A percentile compares a stretch with the other conserved stretches of the same genome.
These are phyloP conservation scores for Cicer cuneatum DNA, from an alignment of 306 rosid genomes.

Conservation along the genomic window DNA sequence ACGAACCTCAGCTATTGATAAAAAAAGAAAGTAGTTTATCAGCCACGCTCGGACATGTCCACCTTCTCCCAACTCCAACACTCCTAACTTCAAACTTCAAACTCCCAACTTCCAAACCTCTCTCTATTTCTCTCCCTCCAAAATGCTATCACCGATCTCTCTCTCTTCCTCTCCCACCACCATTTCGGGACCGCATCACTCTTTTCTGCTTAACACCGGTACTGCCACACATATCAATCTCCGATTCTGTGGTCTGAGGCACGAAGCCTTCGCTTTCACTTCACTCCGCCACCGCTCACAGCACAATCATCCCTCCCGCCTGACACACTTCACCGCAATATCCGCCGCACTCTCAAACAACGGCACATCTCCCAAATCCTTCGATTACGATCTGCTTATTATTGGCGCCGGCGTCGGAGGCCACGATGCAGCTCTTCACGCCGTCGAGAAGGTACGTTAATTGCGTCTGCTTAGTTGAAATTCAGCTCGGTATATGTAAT, in stretches of 20 bases:
- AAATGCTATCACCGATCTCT: slow-evolving; percentile 65
- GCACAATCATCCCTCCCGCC: slow-evolving; percentile 8
- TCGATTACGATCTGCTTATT: slow-evolving; percentile 84
- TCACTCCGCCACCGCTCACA: slow-evolving; percentile 46
- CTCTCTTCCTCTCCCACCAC: slow-evolving; percentile 51
- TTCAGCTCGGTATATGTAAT: background rate
- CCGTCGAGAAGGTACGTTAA: slow-evolving; percentile 74
- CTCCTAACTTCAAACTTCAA: too few relatives aligned
- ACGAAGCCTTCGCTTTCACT: slow-evolving; percentile 61
- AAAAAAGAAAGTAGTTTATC: too few relatives aligned
- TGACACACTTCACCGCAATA: slow-evolving; percentile 28
- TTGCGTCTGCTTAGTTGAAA: background rate
- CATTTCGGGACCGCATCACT: slow-evolving; percentile 49
- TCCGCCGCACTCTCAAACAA: slow-evolving; percentile 59
- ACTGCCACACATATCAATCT: slow-evolving; percentile 51
- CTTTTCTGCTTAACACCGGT: slow-evolving; percentile 12
- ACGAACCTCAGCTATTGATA: too few relatives aligned
- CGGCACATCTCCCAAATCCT: slow-evolving; percentile 66
- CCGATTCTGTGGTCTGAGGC: slow-evolving; percentile 70
- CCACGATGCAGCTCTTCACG: slow-evolving; percentile 94
- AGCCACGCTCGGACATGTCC: too few relatives aligned
- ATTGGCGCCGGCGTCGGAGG: slow-evolving; percentile 97
- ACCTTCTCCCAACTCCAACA: too few relatives aligned
- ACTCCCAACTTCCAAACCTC: too few relatives aligned
- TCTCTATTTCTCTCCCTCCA: background rate